Evolutionary conservation across 2,329 filamentous ascomycete species (phyloP).

Genomic region (Escovopsis weberi): DNA sequence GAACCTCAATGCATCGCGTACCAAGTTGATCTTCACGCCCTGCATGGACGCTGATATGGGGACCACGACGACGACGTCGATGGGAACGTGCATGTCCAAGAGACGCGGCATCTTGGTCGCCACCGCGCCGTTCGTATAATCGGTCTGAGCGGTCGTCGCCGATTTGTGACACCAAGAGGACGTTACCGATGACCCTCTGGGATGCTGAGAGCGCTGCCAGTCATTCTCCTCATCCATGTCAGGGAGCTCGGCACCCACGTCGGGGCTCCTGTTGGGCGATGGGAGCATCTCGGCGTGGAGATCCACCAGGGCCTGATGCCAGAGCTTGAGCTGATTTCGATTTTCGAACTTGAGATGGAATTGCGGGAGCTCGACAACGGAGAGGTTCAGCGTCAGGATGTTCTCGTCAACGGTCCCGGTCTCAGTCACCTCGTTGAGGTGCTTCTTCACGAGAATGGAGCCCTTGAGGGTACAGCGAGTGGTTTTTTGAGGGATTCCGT

Average conservation of each 20-base stretch:
- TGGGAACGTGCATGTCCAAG: conserved; percentile 60
- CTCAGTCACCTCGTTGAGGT: conserved; percentile 77
- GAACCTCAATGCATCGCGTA: conserved; percentile 84
- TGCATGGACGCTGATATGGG: conserved; percentile 98
- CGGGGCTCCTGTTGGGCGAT: conserved; percentile 50
- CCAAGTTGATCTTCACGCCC: conserved; percentile 91
- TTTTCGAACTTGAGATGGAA: conserved; percentile 88
- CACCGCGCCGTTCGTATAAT: conserved; percentile 73
- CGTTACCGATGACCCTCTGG: conserved; percentile 67
- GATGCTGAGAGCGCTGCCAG: conserved; percentile 49
- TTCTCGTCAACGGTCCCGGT: conserved; percentile 58
- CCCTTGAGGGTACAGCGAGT: conserved; percentile 84
- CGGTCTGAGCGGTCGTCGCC: conserved; percentile 74
- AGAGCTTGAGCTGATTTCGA: conserved; percentile 70
- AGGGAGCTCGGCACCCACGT: conserved; percentile 66
- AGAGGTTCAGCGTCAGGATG: conserved; percentile 76
- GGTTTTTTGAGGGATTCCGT: conserved; percentile 42
- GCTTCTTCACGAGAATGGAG: conserved; percentile 96
- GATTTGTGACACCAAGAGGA: conserved; percentile 76
- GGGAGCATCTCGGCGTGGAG: conserved; percentile 54
- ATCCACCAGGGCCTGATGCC: conserved; percentile 78
- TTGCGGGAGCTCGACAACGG: conserved; percentile 79
- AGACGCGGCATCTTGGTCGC: conserved; percentile 26
- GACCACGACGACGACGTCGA: conserved; percentile 92
- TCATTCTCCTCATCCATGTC: conserved; percentile 76